These are phyloP conservation scores for Jasminum sambac DNA, from an alignment of 257 asterid species.

Conservation along the genomic window DNA sequence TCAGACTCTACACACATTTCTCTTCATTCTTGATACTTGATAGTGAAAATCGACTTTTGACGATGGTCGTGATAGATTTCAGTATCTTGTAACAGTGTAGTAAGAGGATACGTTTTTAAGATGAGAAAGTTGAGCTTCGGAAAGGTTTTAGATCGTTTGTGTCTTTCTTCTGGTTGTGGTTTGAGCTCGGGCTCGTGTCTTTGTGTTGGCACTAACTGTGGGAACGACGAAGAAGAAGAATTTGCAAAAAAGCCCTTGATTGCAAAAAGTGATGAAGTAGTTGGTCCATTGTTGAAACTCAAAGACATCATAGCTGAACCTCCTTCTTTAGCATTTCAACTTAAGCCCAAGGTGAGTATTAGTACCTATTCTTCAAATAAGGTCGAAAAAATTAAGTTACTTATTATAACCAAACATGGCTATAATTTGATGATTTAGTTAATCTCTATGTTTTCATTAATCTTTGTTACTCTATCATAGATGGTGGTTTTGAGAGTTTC, in stretches of 20 bases:
- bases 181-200: slow-evolving; percentile 38
- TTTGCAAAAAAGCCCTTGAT: slow-evolving; percentile 38
- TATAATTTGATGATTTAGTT: neutral
- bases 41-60: neutral
- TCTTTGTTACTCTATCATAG: slow-evolving; percentile 3
- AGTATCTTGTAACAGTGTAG: neutral
- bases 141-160: slow-evolving; percentile 39
- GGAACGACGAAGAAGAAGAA: slow-evolving; percentile 8
- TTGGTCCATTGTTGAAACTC: slow-evolving; percentile 24
- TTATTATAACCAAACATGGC: neutral
- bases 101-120: neutral
- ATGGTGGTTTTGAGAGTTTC: slow-evolving; percentile 29
- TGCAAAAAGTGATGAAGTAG: slow-evolving; percentile 12
- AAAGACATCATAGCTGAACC: slow-evolving; percentile 46
- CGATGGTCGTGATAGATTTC: neutral
- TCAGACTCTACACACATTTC: slow-evolving; percentile 16
- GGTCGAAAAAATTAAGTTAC: neutral
- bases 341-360: slow-evolving; percentile 47
- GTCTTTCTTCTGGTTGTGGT: slow-evolving; percentile 22
- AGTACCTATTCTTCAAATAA: neutral
- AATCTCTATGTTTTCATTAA: neutral
- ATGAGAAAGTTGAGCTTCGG: slow-evolving; percentile 49
- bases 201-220: slow-evolving; percentile 23
- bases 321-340: slow-evolving; percentile 47
- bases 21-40: neutral